A percentile compares a stretch with the other conserved stretches of the same genome.
Conservation (phyloP, 805 yeast genomes). For the Ogataea polymorpha region DNA sequence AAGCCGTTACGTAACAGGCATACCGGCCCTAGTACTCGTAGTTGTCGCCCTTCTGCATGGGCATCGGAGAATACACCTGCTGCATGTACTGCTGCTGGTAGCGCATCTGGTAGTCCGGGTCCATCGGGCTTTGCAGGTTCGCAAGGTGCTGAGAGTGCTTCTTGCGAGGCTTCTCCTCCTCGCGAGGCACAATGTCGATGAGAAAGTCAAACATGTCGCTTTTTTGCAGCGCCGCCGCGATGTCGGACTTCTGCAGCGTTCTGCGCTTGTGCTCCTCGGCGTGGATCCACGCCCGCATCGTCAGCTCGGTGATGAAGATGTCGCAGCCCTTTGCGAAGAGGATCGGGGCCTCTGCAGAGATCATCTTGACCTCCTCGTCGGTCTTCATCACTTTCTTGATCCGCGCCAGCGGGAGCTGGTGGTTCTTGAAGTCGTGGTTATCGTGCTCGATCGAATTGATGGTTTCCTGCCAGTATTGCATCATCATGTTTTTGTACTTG, state of each 20-base stretch:
- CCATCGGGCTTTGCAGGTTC: constrained; percentile 16
- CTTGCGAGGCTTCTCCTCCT: constrained; percentile 60
- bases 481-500: constrained; percentile 79
- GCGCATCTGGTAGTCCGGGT: constrained; percentile 21
- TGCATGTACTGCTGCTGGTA: constrained; percentile 20
- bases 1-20: constrained; percentile 5
- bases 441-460: constrained; percentile 86
- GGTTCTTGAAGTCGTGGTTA: constrained; percentile 89
- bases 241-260: constrained; percentile 90
- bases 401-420: constrained; percentile 92
- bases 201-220: constrained; percentile 97
- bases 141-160: constrained; percentile 23
- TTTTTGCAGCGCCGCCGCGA: constrained; percentile 91
- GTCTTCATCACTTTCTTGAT: constrained; percentile 98
- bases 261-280: constrained; percentile 96
- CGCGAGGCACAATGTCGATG: constrained; percentile 94
- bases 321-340: constrained; percentile 98
- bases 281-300: constrained; percentile 99
- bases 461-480: constrained; percentile 97
- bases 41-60: constrained; percentile 6
- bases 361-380: constrained; percentile 96
- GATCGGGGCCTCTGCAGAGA: constrained; percentile 97
- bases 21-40: constrained; percentile 4
- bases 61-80: constrained; percentile 16
- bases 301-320: constrained; percentile 90